Conservation (phyloP, 2,329 filamentous ascomycete species). For the Pyrenochaeta sp. region DNA sequence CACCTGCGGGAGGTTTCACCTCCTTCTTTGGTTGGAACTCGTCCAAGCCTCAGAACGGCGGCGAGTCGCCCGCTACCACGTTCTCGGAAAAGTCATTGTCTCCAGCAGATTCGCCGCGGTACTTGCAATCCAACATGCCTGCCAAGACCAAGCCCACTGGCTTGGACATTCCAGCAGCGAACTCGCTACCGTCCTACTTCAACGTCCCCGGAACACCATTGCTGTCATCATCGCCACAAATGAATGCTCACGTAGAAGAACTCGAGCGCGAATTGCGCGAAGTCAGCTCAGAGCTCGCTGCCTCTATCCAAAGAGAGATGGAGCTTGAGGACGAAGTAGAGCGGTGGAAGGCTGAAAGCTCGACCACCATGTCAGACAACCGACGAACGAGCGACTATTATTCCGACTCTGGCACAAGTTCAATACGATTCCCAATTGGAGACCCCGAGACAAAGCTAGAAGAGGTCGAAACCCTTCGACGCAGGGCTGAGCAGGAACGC, state of each 20-base stretch:
- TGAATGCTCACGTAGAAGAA: slow-evolving; percentile 74
- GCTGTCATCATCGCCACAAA: slow-evolving; percentile 52
- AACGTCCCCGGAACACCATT: slow-evolving; percentile 57
- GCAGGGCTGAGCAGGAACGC: slow-evolving; percentile 88
- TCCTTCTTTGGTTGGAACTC: slow-evolving; percentile 74
- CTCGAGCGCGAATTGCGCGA: slow-evolving; percentile 94
- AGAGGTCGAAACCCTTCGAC: slow-evolving; percentile 82
- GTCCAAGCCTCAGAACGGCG: slow-evolving; percentile 58
- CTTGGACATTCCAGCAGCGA: slow-evolving; percentile 61
- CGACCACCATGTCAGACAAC: slow-evolving; percentile 64
- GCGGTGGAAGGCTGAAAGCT: slow-evolving; percentile 78
- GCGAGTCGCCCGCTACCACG: slow-evolving; percentile 67
- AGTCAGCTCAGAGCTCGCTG: slow-evolving; percentile 90
- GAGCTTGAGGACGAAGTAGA: slow-evolving; percentile 95
- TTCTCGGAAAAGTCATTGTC: slow-evolving; percentile 68
- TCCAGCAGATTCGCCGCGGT: slow-evolving; percentile 63
- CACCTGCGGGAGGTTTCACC: slow-evolving; percentile 62
- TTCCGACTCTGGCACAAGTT: slow-evolving; percentile 92
- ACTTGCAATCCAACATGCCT: slow-evolving; percentile 33
- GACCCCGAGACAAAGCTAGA: slow-evolving; percentile 64
- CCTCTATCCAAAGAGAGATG: slow-evolving; percentile 93
- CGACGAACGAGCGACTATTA: slow-evolving; percentile 96
- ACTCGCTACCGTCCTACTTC: slow-evolving; percentile 55
- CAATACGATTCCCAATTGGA: slow-evolving; percentile 75
- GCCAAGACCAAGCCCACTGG: slow-evolving; percentile 52